phyloP scores from a whole-genome alignment of 306 rosid genomes.

The Ziziphus jujuba region DNA sequence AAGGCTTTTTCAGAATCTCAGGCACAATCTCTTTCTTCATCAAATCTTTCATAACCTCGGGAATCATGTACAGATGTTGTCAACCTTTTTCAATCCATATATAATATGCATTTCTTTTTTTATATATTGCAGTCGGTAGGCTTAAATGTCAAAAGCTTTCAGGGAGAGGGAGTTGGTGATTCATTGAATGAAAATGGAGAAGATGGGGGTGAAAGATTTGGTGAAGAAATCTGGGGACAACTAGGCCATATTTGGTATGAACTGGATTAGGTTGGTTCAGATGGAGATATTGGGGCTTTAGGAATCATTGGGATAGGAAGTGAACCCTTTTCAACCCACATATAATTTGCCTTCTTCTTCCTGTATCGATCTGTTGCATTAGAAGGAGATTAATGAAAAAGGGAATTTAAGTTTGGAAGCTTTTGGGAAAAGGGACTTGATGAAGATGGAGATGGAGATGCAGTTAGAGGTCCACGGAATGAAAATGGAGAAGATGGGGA shows the following conservation, averaged over 20 bases:
- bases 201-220: background rate
- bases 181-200: background rate
- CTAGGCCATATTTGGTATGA: background rate
- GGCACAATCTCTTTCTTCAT: conserved; percentile 37
- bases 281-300: background rate
- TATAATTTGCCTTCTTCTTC: too few relatives aligned
- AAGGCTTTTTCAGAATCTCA: conserved; percentile 19
- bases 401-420: too few relatives aligned
- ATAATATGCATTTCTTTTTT: conserved; percentile 9
- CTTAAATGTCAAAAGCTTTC: conserved; percentile 3
- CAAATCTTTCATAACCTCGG: conserved; percentile 30
- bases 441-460: too few relatives aligned
- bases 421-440: too few relatives aligned
- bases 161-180: background rate
- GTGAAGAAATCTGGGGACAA: background rate
- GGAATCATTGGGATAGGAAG: background rate
- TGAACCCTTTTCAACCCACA: too few relatives aligned
- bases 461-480: too few relatives aligned
- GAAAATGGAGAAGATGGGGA: background rate
- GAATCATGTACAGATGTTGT: conserved; percentile 27
- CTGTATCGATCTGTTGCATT: background rate
- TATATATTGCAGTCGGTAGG: background rate
- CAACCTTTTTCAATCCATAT: conserved; percentile 13
- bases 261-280: background rate
- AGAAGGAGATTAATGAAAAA: too few relatives aligned